A percentile compares a stretch with the other conserved stretches of the same genome.
Conservation (phyloP, 352 stramenopile genomes). For the Phytophthora hybrid region DNA sequence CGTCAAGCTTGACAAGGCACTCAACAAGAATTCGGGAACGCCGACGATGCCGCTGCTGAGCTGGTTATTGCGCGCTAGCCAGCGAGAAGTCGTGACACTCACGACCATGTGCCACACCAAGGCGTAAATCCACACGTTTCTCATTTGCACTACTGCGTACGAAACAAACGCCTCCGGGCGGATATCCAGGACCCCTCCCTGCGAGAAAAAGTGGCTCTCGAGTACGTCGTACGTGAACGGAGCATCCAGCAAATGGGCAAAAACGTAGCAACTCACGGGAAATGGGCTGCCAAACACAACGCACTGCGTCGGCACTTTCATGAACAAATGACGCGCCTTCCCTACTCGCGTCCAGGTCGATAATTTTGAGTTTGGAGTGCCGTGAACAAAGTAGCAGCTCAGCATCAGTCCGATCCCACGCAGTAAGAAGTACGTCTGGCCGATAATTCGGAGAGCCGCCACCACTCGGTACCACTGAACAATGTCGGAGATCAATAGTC, state of each 20-base stretch:
- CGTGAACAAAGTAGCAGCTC: slow-evolving; percentile 43
- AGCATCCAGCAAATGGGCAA: slow-evolving; percentile 58
- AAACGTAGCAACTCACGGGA: slow-evolving; percentile 52
- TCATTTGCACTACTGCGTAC: slow-evolving; percentile 54
- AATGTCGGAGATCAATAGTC: slow-evolving; percentile 31
- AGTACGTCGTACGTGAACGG: slow-evolving; percentile 49
- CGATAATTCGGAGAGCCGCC: slow-evolving; percentile 32
- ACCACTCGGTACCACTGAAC: slow-evolving; percentile 45
- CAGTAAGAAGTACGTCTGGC: slow-evolving; percentile 51
- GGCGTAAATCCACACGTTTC: slow-evolving; percentile 51
- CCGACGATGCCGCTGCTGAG: slow-evolving; percentile 35
- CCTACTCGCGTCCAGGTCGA: not conserved
- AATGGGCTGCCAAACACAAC: slow-evolving; percentile 61
- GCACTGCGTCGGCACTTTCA: slow-evolving; percentile 56
- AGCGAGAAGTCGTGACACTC: slow-evolving; percentile 21
- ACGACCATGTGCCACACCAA: slow-evolving; percentile 42
- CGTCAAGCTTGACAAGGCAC: slow-evolving; percentile 40
- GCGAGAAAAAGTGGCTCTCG: slow-evolving; percentile 39
- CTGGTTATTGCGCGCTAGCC: slow-evolving; percentile 15
- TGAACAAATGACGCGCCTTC: slow-evolving; percentile 39
- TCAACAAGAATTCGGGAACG: slow-evolving; percentile 47
- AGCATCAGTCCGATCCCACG: slow-evolving; percentile 38
- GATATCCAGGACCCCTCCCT: slow-evolving; percentile 39
- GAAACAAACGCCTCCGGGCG: slow-evolving; percentile 35
- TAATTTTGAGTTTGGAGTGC: slow-evolving; percentile 3